These are phyloP conservation scores for Thozetella sp. DNA, from an alignment of 495 filamentous ascomycete genomes.

Conservation along the genomic window DNA sequence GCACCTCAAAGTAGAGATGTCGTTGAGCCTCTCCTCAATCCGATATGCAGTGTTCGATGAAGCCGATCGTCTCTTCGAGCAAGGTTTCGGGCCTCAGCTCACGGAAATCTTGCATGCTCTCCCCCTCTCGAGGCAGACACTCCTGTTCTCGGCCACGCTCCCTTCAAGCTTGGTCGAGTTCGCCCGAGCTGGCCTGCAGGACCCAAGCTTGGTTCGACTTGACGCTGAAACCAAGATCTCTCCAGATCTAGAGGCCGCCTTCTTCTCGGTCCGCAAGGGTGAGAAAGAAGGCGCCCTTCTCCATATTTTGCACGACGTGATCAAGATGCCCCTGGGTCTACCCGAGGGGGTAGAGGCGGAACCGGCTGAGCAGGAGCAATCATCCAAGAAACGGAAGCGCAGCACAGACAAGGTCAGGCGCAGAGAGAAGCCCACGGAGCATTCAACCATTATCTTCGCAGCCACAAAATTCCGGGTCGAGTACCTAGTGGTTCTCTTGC, in stretches of 20 bases:
- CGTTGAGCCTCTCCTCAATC: slow-evolving; percentile 81
- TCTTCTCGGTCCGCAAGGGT: slow-evolving; percentile 87
- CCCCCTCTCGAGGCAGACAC: slow-evolving; percentile 80
- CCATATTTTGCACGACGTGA: slow-evolving; percentile 85
- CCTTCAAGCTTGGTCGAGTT: slow-evolving; percentile 95
- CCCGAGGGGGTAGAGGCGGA: slow-evolving; percentile 53
- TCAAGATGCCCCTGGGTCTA: slow-evolving; percentile 84
- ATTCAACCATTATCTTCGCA: slow-evolving; percentile 92
- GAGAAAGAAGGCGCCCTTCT: slow-evolving; percentile 94
- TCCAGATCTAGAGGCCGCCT: slow-evolving; percentile 88
- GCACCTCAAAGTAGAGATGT: slow-evolving; percentile 95
- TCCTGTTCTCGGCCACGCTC: slow-evolving; percentile 93
- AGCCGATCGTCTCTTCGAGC: slow-evolving; percentile 94
- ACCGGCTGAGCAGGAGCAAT: slow-evolving; percentile 44
- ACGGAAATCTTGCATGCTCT: slow-evolving; percentile 91
- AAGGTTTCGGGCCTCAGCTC: slow-evolving; percentile 94
- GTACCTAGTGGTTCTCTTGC: slow-evolving; percentile 76
- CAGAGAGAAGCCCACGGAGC: slow-evolving; percentile 62
- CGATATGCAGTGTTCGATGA: slow-evolving; percentile 96
- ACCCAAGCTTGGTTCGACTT: slow-evolving; percentile 82
- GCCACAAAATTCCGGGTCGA: slow-evolving; percentile 99
- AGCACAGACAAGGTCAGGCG: slow-evolving; percentile 46
- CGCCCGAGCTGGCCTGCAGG: slow-evolving; percentile 87
- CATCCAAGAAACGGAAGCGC: slow-evolving; percentile 70
- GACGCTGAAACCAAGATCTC: slow-evolving; percentile 96